Evolutionary conservation across 495 filamentous ascomycete genomes (phyloP).

Genomic region (Xylaria acuta): DNA sequence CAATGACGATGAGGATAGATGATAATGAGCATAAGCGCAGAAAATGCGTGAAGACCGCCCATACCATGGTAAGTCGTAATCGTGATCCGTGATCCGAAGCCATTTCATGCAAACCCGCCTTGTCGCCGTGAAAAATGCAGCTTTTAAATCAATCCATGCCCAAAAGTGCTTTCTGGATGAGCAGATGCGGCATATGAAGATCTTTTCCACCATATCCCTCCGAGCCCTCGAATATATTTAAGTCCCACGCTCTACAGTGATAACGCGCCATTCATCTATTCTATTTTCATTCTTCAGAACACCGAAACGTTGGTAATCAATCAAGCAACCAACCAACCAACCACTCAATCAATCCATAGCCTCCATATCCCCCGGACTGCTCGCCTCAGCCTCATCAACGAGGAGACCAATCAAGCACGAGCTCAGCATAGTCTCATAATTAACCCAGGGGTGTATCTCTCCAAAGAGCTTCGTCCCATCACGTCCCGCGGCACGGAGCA

Average conservation of each 20-base stretch:
- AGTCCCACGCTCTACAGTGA: not conserved
- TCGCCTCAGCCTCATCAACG: constrained; percentile 74
- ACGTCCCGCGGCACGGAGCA: constrained; percentile 79
- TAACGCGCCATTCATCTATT: not conserved
- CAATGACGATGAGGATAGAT: not conserved
- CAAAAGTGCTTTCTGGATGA: not conserved
- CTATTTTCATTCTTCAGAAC: not conserved
- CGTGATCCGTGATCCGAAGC: not conserved
- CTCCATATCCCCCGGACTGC: constrained; percentile 56
- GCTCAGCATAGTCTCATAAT: constrained; percentile 91
- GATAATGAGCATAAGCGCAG: not conserved
- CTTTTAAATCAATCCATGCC: not conserved
- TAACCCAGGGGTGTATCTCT: constrained; percentile 97
- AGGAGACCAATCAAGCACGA: constrained; percentile 85
- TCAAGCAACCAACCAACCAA: not conserved
- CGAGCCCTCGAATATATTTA: not conserved
- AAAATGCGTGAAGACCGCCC: not conserved
- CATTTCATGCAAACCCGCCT: not conserved
- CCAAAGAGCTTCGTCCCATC: constrained; percentile 83
- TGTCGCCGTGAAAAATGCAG: not conserved
- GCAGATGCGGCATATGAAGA: not conserved
- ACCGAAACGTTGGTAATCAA: not conserved
- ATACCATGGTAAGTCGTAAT: not conserved
- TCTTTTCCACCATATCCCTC: not conserved
- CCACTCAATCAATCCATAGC: constrained; percentile 67